Evolutionary conservation across 805 yeast genomes (phyloP).

Genomic region (Candida hispaniensis): DNA sequence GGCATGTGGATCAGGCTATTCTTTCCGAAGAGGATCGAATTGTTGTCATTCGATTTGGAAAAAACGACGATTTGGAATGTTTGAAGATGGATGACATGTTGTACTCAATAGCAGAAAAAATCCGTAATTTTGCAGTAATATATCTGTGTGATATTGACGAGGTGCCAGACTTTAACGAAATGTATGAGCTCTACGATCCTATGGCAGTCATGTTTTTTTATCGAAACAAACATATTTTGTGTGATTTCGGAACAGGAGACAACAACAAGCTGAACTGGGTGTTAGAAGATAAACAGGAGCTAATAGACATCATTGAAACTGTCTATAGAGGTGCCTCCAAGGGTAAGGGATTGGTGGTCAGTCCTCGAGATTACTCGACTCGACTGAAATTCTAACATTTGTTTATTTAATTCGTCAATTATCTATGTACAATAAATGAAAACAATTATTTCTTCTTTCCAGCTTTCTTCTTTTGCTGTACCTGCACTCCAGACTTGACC

Average conservation of each 20-base stretch:
- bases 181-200: conserved; percentile 87
- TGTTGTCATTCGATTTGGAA: conserved; percentile 82
- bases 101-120: conserved; percentile 67
- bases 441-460: conserved; percentile 30
- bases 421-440: too few relatives aligned
- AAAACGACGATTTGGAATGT: conserved; percentile 63
- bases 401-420: too few relatives aligned
- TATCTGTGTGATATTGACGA: conserved; percentile 81
- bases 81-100: conserved; percentile 85
- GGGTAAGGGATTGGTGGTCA: conserved; percentile 82
- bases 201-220: conserved; percentile 89
- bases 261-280: conserved; percentile 86
- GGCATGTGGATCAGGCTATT: conserved; percentile 96
- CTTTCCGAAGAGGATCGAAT: conserved; percentile 75
- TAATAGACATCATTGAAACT: conserved; percentile 84
- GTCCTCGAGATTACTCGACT: conserved; percentile 45
- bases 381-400: conserved; percentile 22
- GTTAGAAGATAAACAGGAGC: conserved; percentile 68
- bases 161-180: conserved; percentile 82
- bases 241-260: conserved; percentile 97
- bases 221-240: conserved; percentile 90
- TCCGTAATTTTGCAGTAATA: conserved; percentile 76
- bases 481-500: conserved; percentile 48
- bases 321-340: conserved; percentile 84
- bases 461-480: conserved; percentile 34